Evolutionary conservation across 768 basidiomycete genomes (phyloP), one percentile per base, ranked within the genome.

Genomic region (Psilocybe cyanescens): DNA sequence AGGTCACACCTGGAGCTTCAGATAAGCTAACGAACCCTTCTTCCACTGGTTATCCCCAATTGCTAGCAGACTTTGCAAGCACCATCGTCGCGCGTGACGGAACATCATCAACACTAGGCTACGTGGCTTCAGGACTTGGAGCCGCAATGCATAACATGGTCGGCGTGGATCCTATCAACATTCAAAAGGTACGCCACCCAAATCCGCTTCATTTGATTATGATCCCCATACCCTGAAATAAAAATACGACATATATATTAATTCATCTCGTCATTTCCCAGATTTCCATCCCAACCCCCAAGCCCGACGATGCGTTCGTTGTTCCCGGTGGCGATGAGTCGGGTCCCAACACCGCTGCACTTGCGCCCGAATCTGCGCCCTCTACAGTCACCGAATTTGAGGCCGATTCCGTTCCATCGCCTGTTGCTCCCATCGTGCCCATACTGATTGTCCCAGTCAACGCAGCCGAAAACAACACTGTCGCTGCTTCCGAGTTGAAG

Each of bases 381-480:
- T 31, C 60, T 30, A 37, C 45, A 31, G 50, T 51, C 17, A 41
- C 56, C 33, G 53, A 60, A 35, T 54, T 50, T 30, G 41, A 28
- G 39, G 29, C 57, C 7, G 53, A 62, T 17, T 47, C 62, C 8
- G 33, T 39, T 31, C 51, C 67, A 30, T 57, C 65, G 17, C 61
- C 65, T 5, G 63, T 74, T 9, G 73, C 76, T 2, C 72, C 78
- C 48, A 64, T 67, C 8, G 69, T 79, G 2, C 76, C 77, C 44
- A 75, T 81, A 12, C 35, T 72, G 61, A 75, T 78, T 47, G 69
- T 79, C 3, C 79, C 80, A 12, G 78, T 81, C 50, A 79, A 78
- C 58, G 77, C 74, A 4, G 65, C 71, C 28, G 78, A 82, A 67
- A 72, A 76, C 64, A 76, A 72, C 64, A 74, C 74, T 2, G 57